phyloP scores from a whole-genome alignment of 768 basidiomycete genomes.

The Sporobolomyces pararoseus region DNA sequence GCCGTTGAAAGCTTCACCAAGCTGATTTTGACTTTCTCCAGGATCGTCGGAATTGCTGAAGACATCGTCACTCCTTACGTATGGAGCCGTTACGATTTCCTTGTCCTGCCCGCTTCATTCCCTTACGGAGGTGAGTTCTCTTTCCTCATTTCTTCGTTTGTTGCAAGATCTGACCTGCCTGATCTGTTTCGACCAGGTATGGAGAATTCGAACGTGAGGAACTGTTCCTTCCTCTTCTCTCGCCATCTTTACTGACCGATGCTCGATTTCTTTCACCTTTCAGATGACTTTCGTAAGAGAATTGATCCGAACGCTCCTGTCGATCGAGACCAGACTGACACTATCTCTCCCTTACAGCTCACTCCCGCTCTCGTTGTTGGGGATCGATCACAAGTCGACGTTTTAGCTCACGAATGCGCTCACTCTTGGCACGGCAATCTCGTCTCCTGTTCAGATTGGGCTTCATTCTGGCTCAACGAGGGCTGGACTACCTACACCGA shows the following conservation, averaged over 20 bases:
- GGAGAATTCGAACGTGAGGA: slow-evolving; percentile 40
- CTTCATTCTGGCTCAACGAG: slow-evolving; percentile 65
- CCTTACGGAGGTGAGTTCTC: slow-evolving; percentile 77
- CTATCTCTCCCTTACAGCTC: slow-evolving; percentile 4
- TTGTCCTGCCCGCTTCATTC: slow-evolving; percentile 85
- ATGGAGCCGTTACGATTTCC: slow-evolving; percentile 82
- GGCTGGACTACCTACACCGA: slow-evolving; percentile 92
- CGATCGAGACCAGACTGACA: background rate
- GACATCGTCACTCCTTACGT: slow-evolving; percentile 67
- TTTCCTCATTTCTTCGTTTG: background rate
- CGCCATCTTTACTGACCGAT: background rate
- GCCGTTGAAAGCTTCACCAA: too few relatives aligned
- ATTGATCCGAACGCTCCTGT: background rate
- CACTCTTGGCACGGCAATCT: slow-evolving; percentile 52
- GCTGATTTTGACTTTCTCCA: slow-evolving; percentile 47
- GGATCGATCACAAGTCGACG: slow-evolving; percentile 79
- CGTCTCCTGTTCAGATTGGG: slow-evolving; percentile 50
- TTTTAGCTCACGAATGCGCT: slow-evolving; percentile 78
- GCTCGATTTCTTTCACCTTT: background rate
- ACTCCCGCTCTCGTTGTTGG: slow-evolving; percentile 72
- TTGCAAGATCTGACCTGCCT: background rate
- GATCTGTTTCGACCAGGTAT: slow-evolving; percentile 21
- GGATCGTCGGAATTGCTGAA: slow-evolving; percentile 74
- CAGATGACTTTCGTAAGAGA: background rate
- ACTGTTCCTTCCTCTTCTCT: background rate